Evolutionary conservation across 495 filamentous ascomycete species (phyloP).

Genomic region (Neurospora sp.): DNA sequence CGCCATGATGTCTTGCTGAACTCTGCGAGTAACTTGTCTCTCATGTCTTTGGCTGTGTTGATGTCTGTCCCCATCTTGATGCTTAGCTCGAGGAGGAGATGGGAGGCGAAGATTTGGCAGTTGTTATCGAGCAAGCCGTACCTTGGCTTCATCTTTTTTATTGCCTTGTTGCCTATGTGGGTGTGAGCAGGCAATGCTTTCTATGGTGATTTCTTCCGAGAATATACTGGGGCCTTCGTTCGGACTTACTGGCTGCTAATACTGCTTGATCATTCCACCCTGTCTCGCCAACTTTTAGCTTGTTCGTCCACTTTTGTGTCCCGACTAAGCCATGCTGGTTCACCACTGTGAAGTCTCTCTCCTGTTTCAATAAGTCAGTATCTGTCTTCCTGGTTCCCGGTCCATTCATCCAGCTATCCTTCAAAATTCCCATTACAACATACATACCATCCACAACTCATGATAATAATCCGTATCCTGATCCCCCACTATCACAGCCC

Average conservation of each 20-base stretch:
- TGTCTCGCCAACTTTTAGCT: conserved; percentile 33
- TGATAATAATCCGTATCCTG: conserved; percentile 26
- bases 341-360: conserved; percentile 23
- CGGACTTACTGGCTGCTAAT: conserved; percentile 26
- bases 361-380: conserved; percentile 2
- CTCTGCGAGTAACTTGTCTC: neutral
- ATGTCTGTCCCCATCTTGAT: neutral
- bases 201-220: neutral
- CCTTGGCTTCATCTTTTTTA: conserved; percentile 31
- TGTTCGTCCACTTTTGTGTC: conserved; percentile 11
- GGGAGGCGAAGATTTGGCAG: conserved; percentile 35
- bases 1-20: neutral
- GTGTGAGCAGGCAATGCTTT: neutral
- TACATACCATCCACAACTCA: conserved; percentile 31
- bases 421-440: neutral
- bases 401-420: neutral
- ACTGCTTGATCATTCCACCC: conserved; percentile 38
- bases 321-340: neutral
- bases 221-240: neutral
- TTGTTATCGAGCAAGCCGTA: conserved; percentile 42
- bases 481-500: conserved; percentile 35
- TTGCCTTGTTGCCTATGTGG: conserved; percentile 30
- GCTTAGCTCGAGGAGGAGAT: neutral
- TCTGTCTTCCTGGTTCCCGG: no score
- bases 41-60: neutral